Base-by-base conservation (phyloP, 306 rosid genomes). In the Rosa persica region DNA sequence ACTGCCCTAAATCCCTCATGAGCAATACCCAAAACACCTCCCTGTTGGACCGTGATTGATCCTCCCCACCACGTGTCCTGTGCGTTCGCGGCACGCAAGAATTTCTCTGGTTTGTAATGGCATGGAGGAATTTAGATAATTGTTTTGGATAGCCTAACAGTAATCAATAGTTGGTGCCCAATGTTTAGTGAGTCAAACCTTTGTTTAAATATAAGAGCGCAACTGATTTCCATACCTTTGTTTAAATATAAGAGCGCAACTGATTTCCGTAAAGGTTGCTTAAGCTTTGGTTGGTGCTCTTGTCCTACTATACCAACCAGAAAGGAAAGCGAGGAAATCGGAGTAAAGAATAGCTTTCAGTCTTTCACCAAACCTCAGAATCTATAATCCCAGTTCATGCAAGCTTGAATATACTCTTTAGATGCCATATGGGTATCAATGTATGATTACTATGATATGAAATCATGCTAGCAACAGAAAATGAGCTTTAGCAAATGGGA, bases 281-380 rank as follows among this genome's bases (percentile, higher is more conserved):
- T 12, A 51, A 55, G 20, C 20, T 64, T n/a, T 62, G n/a, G 73
- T 6, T 44, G 74, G 57, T 7, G 20, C 10, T 11, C 52, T 55
- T 42, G 8, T 11, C 8, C 25, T 5, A 39, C 40, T 0, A 3
- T 22, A 57, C 64, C 64, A n/a, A 25, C 67, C 8, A 25, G 2
- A 27, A 27, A 4, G 39, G 66, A 25, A 12, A 60, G 66, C 23
- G 5, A 12, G 3, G 5, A 8, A 55, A 0, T 12, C 19, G 48
- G 44, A 74, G 75, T 36, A 66, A 19, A 12, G 27, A 11, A 71
- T 13, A 19, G 5, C 46, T 25, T 27, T n/a, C n/a, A n/a, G n/a
- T n/a, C n/a, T n/a, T n/a, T 52, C 76, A 27, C 78, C 81, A 62
- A 47, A 27, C 69, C 44, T 39, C 5, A 20, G 39, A 58, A 30